Percentiles rank a stretch among this genome's conserved stretches.
phyloP scores from a whole-genome alignment of 2,329 filamentous ascomycete genomes.

The Metarhizium album region DNA sequence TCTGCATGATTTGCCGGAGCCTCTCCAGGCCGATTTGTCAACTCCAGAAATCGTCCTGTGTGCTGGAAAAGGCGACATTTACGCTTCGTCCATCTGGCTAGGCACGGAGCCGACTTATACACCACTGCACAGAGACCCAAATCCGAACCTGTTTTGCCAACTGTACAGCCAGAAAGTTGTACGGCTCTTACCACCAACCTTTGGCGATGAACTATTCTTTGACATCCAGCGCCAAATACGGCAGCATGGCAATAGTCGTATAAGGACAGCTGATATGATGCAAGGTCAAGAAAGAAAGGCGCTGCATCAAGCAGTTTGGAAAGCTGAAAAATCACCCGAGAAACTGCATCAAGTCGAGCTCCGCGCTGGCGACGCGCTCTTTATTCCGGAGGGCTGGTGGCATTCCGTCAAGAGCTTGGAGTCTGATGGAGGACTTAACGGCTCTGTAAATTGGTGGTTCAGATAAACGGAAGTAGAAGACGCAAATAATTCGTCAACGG shows the following conservation, averaged over 20 bases:
- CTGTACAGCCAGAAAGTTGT: slow-evolving; percentile 62
- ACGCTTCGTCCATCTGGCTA: slow-evolving; percentile 79
- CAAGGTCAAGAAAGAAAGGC: slow-evolving; percentile 56
- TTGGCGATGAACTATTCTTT: slow-evolving; percentile 55
- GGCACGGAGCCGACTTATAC: slow-evolving; percentile 81
- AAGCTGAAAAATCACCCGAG: slow-evolving; percentile 16
- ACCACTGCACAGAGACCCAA: slow-evolving; percentile 84
- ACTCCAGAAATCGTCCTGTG: slow-evolving; percentile 51
- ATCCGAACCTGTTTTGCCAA: slow-evolving; percentile 87
- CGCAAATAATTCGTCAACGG: background rate
- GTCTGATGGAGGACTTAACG: slow-evolving; percentile 26
- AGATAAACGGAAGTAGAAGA: slow-evolving; percentile 15
- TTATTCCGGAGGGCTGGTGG: slow-evolving; percentile 35
- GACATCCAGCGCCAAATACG: slow-evolving; percentile 32
- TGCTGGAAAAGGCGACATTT: slow-evolving; percentile 72
- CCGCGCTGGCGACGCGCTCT: slow-evolving; percentile 35
- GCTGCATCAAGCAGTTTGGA: slow-evolving; percentile 65
- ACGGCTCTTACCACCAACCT: slow-evolving; percentile 54
- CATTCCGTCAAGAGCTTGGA: slow-evolving; percentile 31
- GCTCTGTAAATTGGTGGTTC: slow-evolving; percentile 37
- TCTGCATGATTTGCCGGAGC: slow-evolving; percentile 54
- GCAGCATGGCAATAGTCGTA: slow-evolving; percentile 29
- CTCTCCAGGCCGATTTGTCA: slow-evolving; percentile 55
- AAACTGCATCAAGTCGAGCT: slow-evolving; percentile 44
- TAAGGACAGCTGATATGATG: slow-evolving; percentile 89